A percentile compares a stretch with the other conserved stretches of the same genome.
phyloP scores from a whole-genome alignment of 1,284 basidiomycete species.

The Boletus semigastroideus region DNA sequence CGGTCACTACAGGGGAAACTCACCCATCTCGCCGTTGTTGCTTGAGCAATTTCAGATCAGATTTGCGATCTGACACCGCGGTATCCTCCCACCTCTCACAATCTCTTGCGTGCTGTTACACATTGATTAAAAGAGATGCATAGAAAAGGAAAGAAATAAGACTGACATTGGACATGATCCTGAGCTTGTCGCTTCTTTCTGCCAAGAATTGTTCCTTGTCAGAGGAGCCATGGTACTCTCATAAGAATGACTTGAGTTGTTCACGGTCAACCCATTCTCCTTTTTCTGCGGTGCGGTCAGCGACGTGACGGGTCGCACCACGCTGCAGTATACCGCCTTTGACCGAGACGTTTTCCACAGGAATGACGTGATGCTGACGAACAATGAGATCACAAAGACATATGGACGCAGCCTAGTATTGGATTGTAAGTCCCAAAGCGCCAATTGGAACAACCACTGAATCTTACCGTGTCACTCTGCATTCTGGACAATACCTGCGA shows the following conservation, averaged over 20 bases:
- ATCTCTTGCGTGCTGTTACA: too few relatives aligned
- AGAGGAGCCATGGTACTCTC: background rate
- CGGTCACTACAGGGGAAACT: too few relatives aligned
- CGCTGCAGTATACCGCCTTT: background rate
- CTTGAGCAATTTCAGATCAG: too few relatives aligned
- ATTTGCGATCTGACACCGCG: too few relatives aligned
- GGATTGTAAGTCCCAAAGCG: background rate
- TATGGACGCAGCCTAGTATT: background rate
- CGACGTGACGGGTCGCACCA: background rate
- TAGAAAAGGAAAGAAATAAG: too few relatives aligned
- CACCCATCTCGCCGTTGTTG: too few relatives aligned
- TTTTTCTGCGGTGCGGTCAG: background rate
- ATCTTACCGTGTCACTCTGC: conserved; percentile 1
- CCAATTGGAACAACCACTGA: rapidly evolving
- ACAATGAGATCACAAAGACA: background rate
- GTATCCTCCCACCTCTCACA: too few relatives aligned
- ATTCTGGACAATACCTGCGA: conserved; percentile 13
- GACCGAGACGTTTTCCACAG: background rate
- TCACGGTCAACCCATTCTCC: conserved; percentile 1
- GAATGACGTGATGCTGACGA: background rate
- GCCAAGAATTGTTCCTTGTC: conserved; percentile 1
- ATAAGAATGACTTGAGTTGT: background rate
- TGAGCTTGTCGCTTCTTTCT: background rate
- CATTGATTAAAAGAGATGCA: too few relatives aligned
- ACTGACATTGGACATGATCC: too few relatives aligned